Conservation (phyloP, 129 eudicot genomes). For the Flaveria ramosissima region DNA sequence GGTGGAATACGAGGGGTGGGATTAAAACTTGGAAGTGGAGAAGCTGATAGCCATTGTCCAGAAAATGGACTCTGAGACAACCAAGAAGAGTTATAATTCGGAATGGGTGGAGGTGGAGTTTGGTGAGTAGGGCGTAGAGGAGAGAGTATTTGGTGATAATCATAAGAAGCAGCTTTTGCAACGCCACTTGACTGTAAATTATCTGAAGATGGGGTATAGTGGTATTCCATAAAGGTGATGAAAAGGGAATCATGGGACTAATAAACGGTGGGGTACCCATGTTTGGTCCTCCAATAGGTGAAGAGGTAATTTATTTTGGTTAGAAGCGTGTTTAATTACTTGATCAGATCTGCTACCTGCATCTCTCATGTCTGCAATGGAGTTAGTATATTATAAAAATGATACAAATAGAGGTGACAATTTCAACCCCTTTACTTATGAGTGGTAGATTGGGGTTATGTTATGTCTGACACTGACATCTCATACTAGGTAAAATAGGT, state of each 20-base stretch:
- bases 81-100: conserved; percentile 64
- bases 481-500: conserved; percentile 6
- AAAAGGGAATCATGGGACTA: conserved; percentile 62
- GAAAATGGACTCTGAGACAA: conserved; percentile 64
- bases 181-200: conserved; percentile 46
- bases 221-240: conserved; percentile 85
- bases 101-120: conserved; percentile 50
- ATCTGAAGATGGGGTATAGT: conserved; percentile 52
- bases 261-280: conserved; percentile 46
- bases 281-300: conserved; percentile 49
- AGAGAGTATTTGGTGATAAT: conserved; percentile 54
- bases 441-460: background rate
- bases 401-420: conserved; percentile 1
- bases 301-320: conserved; percentile 46
- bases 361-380: conserved; percentile 25
- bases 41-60: conserved; percentile 73
- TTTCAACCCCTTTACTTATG: background rate
- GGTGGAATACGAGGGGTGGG: conserved; percentile 41
- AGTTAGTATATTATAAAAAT: conserved; percentile 27
- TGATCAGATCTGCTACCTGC: conserved; percentile 61
- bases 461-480: background rate
- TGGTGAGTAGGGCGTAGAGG: conserved; percentile 66
- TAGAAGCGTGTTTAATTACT: conserved; percentile 43
- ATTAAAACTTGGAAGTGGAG: conserved; percentile 52
- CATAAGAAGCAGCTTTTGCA: conserved; percentile 49